Evolutionary conservation across 1,284 basidiomycete genomes (phyloP).

Genomic region (Gastroboletus turbinatus): DNA sequence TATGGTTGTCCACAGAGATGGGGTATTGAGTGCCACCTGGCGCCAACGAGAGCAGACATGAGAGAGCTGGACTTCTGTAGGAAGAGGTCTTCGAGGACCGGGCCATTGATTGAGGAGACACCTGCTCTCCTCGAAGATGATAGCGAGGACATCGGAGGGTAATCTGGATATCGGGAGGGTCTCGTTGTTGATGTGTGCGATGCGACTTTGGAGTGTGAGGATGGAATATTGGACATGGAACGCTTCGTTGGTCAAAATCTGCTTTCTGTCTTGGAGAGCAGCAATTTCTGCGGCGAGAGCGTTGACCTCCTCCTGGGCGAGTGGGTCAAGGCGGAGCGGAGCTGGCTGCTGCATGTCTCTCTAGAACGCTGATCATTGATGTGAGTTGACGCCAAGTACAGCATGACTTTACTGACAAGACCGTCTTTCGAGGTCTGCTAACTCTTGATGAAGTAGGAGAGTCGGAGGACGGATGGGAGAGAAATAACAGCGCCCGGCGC

Average conservation of each 20-base stretch:
- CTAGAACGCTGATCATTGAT: conserved; percentile 12
- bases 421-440: conserved; percentile 19
- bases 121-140: conserved; percentile 34
- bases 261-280: conserved; percentile 24
- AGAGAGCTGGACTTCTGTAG: conserved; percentile 34
- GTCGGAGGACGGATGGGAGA: not conserved
- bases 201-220: conserved; percentile 32
- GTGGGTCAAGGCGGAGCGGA: conserved; percentile 18
- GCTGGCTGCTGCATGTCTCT: conserved; percentile 19
- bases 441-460: not conserved
- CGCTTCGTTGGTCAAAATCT: conserved; percentile 25
- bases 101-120: conserved; percentile 30
- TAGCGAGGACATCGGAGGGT: conserved; percentile 34
- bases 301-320: conserved; percentile 29
- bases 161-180: conserved; percentile 33
- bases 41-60: conserved; percentile 34
- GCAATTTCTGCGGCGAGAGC: conserved; percentile 23
- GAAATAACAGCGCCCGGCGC: not conserved
- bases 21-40: conserved; percentile 33
- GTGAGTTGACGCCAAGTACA: conserved; percentile 22
- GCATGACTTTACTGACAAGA: conserved; percentile 23
- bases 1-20: conserved; percentile 34
- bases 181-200: conserved; percentile 33
- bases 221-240: conserved; percentile 31
- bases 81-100: conserved; percentile 31